These are phyloP conservation scores for Cornus kousa DNA, from an alignment of 148 eudicot species.

Conservation along the genomic window DNA sequence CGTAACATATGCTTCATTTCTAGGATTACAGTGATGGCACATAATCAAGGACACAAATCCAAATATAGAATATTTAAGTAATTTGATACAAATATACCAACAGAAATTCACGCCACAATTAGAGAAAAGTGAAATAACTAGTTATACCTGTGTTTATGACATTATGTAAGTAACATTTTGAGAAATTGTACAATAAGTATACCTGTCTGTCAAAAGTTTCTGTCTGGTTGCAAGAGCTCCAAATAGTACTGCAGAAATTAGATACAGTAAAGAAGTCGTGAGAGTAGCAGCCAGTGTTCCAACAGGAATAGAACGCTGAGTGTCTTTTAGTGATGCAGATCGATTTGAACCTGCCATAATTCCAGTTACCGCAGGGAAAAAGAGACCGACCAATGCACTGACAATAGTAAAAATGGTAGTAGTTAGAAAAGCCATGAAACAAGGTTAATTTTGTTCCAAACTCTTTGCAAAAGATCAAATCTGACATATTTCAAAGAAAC, in stretches of 20 bases:
- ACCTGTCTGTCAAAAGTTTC: constrained; percentile 97
- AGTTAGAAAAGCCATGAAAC: constrained; percentile 8
- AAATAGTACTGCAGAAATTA: constrained; percentile 75
- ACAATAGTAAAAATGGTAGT: constrained; percentile 20
- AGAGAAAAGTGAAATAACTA: constrained; percentile 4
- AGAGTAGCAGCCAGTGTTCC: constrained; percentile 96
- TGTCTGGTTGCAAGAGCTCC: constrained; percentile 94
- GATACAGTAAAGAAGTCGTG: constrained; percentile 64
- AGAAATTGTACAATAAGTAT: constrained; percentile 12
- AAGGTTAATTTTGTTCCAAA: background rate
- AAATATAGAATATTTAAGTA: background rate
- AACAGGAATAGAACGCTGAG: constrained; percentile 90
- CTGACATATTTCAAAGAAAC: background rate
- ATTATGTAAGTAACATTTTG: background rate
- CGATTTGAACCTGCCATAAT: constrained; percentile 99
- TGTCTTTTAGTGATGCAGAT: constrained; percentile 88
- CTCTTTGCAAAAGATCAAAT: background rate
- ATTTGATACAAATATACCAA: background rate
- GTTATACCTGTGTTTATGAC: background rate
- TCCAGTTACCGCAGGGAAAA: constrained; percentile 99
- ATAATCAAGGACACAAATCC: background rate
- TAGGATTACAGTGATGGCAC: background rate
- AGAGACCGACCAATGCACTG: constrained; percentile 98
- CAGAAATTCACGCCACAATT: background rate
- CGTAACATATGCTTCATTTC: background rate